phyloP scores from a whole-genome alignment of 2,329 filamentous ascomycete genomes.

The Trichoderma sp. region DNA sequence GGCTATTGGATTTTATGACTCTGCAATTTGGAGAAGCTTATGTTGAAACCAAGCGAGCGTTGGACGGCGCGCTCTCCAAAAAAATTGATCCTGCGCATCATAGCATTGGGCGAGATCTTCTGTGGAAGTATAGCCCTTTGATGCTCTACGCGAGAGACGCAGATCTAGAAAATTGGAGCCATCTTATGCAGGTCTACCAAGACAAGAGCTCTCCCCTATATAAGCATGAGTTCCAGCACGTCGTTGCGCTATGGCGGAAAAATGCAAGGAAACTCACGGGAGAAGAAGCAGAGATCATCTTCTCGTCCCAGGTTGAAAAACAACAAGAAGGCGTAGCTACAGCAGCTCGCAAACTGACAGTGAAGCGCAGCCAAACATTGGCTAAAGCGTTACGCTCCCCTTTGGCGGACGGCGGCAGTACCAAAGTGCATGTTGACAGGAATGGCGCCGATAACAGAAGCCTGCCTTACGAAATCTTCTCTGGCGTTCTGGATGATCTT shows the following conservation, averaged over 20 bases:
- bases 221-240: constrained; percentile 78
- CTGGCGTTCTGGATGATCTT: constrained; percentile 78
- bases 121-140: constrained; percentile 88
- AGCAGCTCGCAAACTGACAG: constrained; percentile 85
- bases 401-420: constrained; percentile 62
- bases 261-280: constrained; percentile 74
- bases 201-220: constrained; percentile 76
- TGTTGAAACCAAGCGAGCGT: constrained; percentile 67
- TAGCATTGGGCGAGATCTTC: constrained; percentile 68
- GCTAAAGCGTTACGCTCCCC: constrained; percentile 73
- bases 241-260: constrained; percentile 77
- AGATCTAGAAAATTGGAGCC: constrained; percentile 79
- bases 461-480: constrained; percentile 80
- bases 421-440: constrained; percentile 58
- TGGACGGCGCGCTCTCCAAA: constrained; percentile 63
- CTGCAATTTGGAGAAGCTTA: constrained; percentile 78
- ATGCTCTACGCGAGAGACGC: constrained; percentile 88
- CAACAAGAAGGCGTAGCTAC: constrained; percentile 77
- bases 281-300: constrained; percentile 83
- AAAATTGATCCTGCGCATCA: constrained; percentile 75
- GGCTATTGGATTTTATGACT: constrained; percentile 80
- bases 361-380: constrained; percentile 89
- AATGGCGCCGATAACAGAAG: constrained; percentile 65
- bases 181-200: constrained; percentile 79
- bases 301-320: constrained; percentile 81